phyloP scores from a whole-genome alignment of 148 eudicot genomes.

The Euryodendron excelsum region DNA sequence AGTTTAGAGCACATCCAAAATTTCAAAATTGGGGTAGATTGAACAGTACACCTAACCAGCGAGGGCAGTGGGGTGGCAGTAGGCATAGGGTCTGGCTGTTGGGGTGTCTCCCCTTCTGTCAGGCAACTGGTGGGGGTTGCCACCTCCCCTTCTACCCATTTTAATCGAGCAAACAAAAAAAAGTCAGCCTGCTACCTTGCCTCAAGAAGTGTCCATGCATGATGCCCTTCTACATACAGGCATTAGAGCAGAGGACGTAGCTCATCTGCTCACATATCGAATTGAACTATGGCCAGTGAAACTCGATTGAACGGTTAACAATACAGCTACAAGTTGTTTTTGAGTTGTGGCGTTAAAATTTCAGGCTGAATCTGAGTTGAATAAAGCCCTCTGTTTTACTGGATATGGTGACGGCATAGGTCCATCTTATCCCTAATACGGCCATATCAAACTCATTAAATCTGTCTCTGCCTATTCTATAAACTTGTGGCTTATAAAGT shows the following conservation, averaged over 20 bases:
- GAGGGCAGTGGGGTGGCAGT: too few relatives aligned
- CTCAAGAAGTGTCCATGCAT: too few relatives aligned
- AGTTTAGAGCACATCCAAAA: too few relatives aligned
- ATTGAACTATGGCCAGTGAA: too few relatives aligned
- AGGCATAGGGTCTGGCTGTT: too few relatives aligned
- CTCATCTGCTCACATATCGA: too few relatives aligned
- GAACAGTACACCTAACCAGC: too few relatives aligned
- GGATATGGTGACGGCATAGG: background rate
- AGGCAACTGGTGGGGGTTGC: too few relatives aligned
- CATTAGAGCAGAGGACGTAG: too few relatives aligned
- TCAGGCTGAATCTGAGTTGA: background rate
- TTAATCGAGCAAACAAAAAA: background rate
- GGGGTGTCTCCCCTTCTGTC: too few relatives aligned
- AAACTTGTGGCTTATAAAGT: background rate
- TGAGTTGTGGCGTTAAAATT: background rate
- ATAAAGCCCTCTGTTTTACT: background rate
- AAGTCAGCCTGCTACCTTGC: background rate
- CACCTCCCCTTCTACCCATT: too few relatives aligned
- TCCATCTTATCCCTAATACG: background rate
- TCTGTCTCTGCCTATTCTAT: background rate
- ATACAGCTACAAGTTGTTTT: background rate
- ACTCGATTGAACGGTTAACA: background rate
- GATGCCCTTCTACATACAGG: background rate
- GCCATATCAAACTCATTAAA: background rate
- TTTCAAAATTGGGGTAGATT: too few relatives aligned